These are phyloP conservation scores for Asterophora lycoperdoides DNA, from an alignment of 768 basidiomycete genomes.

Conservation along the genomic window DNA sequence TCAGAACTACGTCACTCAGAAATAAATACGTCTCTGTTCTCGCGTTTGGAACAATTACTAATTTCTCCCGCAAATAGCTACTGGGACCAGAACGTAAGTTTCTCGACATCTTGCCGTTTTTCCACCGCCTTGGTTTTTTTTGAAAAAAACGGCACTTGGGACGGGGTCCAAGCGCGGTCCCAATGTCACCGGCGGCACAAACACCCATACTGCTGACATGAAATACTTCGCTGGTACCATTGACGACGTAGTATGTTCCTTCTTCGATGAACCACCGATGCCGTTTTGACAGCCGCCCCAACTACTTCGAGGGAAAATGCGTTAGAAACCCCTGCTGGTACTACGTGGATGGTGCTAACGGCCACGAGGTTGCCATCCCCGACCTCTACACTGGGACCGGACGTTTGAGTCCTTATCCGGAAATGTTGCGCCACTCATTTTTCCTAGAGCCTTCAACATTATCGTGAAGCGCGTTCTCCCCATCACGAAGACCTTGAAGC, in stretches of 20 bases:
- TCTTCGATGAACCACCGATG: background rate
- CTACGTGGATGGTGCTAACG: slow-evolving; percentile 47
- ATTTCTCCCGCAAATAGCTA: slow-evolving; percentile 37
- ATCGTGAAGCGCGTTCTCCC: slow-evolving; percentile 45
- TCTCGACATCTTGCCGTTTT: background rate
- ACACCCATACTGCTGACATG: slow-evolving; percentile 52
- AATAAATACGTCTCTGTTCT: slow-evolving; percentile 32
- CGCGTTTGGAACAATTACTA: background rate
- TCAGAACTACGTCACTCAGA: slow-evolving; percentile 48
- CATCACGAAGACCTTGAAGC: slow-evolving; percentile 38
- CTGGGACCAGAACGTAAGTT: slow-evolving; percentile 53
- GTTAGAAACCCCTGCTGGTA: slow-evolving; percentile 62
- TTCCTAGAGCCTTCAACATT: slow-evolving; percentile 40
- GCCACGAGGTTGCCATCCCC: slow-evolving; percentile 55
- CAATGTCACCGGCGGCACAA: slow-evolving; percentile 37
- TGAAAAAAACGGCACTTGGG: no score
- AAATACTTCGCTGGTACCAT: slow-evolving; percentile 49
- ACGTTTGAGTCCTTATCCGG: slow-evolving; percentile 8
- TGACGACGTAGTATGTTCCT: slow-evolving; percentile 34
- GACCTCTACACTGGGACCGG: slow-evolving; percentile 56
- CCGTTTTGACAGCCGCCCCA: slow-evolving; percentile 26
- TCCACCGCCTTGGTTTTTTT: no score
- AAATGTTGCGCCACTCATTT: background rate
- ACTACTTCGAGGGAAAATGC: slow-evolving; percentile 55
- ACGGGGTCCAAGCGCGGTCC: slow-evolving; percentile 29